These are phyloP conservation scores for Pleoardoris graminearum DNA, from an alignment of 2,329 filamentous ascomycete species.

Conservation along the genomic window DNA sequence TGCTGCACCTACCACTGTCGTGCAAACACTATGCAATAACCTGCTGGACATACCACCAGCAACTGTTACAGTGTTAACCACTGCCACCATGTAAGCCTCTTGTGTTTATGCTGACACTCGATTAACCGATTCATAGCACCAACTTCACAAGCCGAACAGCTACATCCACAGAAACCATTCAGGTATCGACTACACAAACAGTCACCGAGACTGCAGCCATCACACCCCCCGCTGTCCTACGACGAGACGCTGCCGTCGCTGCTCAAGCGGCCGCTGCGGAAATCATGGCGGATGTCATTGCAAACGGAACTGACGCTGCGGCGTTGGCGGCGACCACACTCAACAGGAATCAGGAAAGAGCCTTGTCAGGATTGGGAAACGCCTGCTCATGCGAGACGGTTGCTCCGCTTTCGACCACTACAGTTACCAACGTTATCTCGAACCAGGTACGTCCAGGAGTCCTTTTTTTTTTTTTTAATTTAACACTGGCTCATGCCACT, in stretches of 20 bases:
- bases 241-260: constrained; percentile 19
- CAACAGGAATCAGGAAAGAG: constrained; percentile 18
- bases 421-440: constrained; percentile 27
- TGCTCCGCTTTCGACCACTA: constrained; percentile 34
- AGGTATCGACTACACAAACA: constrained; percentile 27
- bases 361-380: constrained; percentile 28
- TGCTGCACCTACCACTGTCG: constrained; percentile 11
- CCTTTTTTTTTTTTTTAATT: no score
- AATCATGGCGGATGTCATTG: constrained; percentile 29
- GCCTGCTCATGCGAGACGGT: constrained; percentile 39
- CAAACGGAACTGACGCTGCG: constrained; percentile 17
- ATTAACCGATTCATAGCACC: constrained; percentile 26
- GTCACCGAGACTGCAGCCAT: constrained; percentile 26
- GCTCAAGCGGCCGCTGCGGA: constrained; percentile 24
- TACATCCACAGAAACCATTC: constrained; percentile 22
- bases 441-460: constrained; percentile 26
- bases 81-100: constrained; percentile 28
- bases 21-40: constrained; percentile 33
- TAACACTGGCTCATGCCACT: constrained; percentile 6
- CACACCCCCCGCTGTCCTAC: constrained; percentile 17
- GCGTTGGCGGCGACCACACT: constrained; percentile 13
- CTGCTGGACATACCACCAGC: constrained; percentile 32
- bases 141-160: constrained; percentile 22
- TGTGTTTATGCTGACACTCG: not conserved
- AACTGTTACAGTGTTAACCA: constrained; percentile 25